Conservation (phyloP, 805 yeast species). For the Pichia occidentalis region DNA sequence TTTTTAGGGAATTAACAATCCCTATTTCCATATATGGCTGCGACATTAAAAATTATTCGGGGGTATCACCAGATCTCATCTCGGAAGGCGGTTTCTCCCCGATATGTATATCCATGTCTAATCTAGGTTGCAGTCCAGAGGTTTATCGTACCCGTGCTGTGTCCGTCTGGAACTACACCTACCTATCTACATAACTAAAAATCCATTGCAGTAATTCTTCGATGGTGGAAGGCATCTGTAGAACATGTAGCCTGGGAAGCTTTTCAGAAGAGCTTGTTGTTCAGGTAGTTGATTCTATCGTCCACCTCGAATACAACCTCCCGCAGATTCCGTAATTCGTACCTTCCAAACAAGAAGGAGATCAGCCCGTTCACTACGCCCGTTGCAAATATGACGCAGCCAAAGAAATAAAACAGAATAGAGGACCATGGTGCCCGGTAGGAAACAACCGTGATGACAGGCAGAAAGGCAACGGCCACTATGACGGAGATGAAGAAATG, state of each 20-base stretch:
- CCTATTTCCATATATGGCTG: too few species aligned
- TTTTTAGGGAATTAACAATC: too few species aligned
- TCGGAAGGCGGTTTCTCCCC: too few species aligned
- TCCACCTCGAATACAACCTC: conserved; percentile 71
- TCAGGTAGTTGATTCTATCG: conserved; percentile 19
- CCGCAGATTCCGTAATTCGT: conserved; percentile 68
- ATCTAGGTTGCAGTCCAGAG: too few species aligned
- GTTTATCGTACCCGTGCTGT: too few species aligned
- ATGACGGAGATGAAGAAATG: conserved; percentile 58
- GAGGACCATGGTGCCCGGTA: conserved; percentile 51
- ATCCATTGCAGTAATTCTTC: too few species aligned
- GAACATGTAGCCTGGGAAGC: background rate
- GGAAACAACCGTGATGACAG: conserved; percentile 56
- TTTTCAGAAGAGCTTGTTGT: background rate
- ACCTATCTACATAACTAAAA: too few species aligned
- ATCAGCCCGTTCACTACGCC: conserved; percentile 75
- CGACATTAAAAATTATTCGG: too few species aligned
- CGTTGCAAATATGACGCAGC: conserved; percentile 50
- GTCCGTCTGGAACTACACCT: too few species aligned
- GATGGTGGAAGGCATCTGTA: background rate
- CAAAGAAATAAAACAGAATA: conserved; percentile 54
- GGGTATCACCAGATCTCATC: too few species aligned
- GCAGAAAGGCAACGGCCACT: conserved; percentile 44
- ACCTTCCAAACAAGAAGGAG: conserved; percentile 69
- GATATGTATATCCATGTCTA: too few species aligned